A percentile compares a stretch with the other conserved stretches of the same genome.
These are phyloP conservation scores for Oehlia diaphana DNA, from an alignment of 192 early-diverging fungal genomes.

Conservation along the genomic window DNA sequence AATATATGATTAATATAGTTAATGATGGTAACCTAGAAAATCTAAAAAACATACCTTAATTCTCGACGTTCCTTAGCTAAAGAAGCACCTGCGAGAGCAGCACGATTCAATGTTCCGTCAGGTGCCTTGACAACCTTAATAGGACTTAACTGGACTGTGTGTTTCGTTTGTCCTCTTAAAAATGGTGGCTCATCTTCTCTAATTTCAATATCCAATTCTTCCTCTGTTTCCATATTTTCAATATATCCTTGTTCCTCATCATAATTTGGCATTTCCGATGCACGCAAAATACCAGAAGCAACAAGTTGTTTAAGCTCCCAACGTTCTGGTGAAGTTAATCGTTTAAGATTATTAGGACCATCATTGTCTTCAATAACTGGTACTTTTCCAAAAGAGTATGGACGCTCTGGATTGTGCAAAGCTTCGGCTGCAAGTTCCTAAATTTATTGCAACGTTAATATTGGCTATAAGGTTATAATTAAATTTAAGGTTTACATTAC, in stretches of 20 bases:
- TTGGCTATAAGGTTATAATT: no score
- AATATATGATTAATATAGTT: neutral
- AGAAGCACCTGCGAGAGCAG: constrained; percentile 88
- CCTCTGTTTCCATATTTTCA: constrained; percentile 85
- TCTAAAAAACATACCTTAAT: constrained; percentile 41
- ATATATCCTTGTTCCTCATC: constrained; percentile 86
- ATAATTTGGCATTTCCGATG: constrained; percentile 81
- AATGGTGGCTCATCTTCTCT: constrained; percentile 94
- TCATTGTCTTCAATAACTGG: constrained; percentile 52
- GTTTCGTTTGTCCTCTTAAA: constrained; percentile 87
- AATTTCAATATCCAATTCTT: constrained; percentile 97
- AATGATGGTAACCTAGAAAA: no score
- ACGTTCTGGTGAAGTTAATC: constrained; percentile 90
- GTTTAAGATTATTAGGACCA: constrained; percentile 58
- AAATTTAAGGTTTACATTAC: neutral
- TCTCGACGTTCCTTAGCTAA: constrained; percentile 94
- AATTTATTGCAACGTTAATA: neutral
- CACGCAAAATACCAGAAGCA: constrained; percentile 87
- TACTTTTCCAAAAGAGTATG: constrained; percentile 39
- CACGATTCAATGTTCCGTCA: constrained; percentile 94
- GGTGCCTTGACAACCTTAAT: constrained; percentile 99
- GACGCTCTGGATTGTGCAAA: constrained; percentile 66
- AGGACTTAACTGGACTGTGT: constrained; percentile 83
- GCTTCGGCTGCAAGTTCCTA: constrained; percentile 61
- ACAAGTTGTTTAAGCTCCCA: constrained; percentile 99